Conservation (phyloP, 1,284 basidiomycete genomes). For the Ceratorhiza oryzae-sativae region DNA sequence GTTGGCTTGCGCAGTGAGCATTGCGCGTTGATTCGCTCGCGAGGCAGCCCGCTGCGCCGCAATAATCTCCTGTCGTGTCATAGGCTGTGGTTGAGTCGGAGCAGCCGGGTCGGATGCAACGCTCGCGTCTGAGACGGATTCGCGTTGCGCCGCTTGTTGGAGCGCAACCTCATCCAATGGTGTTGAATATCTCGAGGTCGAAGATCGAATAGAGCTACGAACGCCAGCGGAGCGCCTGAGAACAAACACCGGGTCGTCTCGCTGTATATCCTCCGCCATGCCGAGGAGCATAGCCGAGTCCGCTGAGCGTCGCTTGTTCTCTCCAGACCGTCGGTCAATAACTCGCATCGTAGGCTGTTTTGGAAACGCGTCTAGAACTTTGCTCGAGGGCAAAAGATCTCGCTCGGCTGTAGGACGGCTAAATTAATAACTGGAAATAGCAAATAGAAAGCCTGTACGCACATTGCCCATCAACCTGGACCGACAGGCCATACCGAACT, state of each 20-base stretch:
- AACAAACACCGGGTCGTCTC: constrained; percentile 88
- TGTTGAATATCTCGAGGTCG: constrained; percentile 66
- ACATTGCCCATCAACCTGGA: constrained; percentile 70
- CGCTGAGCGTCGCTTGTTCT: constrained; percentile 83
- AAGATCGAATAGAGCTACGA: constrained; percentile 56
- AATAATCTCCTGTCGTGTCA: constrained; percentile 86
- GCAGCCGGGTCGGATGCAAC: constrained; percentile 41
- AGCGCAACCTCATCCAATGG: constrained; percentile 79
- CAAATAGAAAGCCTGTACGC: constrained; percentile 45
- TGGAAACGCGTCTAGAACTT: constrained; percentile 83
- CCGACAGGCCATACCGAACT: constrained; percentile 80
- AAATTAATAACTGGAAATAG: not conserved
- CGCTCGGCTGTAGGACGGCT: constrained; percentile 61
- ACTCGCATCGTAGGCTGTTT: constrained; percentile 75
- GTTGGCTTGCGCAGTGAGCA: constrained; percentile 84
- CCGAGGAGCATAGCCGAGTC: constrained; percentile 80
- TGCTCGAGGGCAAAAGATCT: constrained; percentile 76
- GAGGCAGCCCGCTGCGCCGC: constrained; percentile 88
- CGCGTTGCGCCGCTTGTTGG: constrained; percentile 52
- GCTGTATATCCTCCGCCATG: constrained; percentile 73
- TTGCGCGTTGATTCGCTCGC: constrained; percentile 84
- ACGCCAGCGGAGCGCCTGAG: constrained; percentile 80
- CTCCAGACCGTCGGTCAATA: constrained; percentile 64
- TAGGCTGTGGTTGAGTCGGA: constrained; percentile 52
- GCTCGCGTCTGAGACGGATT: constrained; percentile 54